Evolutionary conservation across 805 yeast species (phyloP), one percentile per base, ranked within the genome.

Genomic region (Candida koratica): DNA sequence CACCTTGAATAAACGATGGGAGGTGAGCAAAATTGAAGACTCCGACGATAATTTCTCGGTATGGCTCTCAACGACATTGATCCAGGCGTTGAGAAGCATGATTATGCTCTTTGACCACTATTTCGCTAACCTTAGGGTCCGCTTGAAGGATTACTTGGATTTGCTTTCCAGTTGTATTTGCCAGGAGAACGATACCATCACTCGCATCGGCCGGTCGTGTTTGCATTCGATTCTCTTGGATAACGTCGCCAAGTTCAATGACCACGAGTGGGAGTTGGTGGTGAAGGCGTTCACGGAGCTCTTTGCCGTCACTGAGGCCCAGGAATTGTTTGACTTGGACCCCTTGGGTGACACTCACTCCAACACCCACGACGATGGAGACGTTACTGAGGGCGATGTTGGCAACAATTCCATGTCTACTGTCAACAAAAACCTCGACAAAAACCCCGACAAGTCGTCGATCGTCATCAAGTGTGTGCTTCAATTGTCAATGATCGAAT

Each of bases 111-210:
- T 90, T 52, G 75, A 88, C 0, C 84, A 81, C 44, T 90, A 84
- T 60, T 93, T 89, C 56, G 84, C 75, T 27, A 73, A 81, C 2
- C 73, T 93, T 52, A 80, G 80, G 47, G 69, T 76, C 27, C 77
- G 84, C 74, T 67, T 90, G 34, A 84, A 79, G 42, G 93, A 86
- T 1, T 87, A 84, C 55, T 68, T 94, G 58, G 78, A 77, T 13
- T 68, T 94, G 34, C 61, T 93, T 38, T 79, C 80, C 2, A 81
- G 90, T 5, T 93, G 98, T 60, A 86, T 93, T 34, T 87, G 96
- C 49, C 98, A 93, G 58, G 96, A 89, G 49, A 90, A 93, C 56
- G 98, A 93, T 52, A 89, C 97, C 0, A 88, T 94, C 49, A 94
- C 97, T 0, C 73, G 95, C 49, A 90, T 90, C 46, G 99, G 98